Percentiles rank a stretch among this genome's conserved stretches.
Conservation (phyloP, 2,329 filamentous ascomycete genomes). For the Scytalidium sp. region DNA sequence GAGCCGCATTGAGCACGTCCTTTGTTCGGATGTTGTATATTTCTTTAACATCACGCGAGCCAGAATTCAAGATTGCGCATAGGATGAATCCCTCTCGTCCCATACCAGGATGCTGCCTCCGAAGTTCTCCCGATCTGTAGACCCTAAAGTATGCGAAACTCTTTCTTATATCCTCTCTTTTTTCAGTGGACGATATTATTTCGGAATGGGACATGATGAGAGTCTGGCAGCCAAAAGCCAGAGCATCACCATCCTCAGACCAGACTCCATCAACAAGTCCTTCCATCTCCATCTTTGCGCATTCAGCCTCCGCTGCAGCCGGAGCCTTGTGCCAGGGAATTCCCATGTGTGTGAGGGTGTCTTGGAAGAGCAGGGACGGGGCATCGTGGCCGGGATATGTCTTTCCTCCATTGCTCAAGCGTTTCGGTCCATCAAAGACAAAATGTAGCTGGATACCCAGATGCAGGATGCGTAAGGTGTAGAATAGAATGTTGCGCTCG, state of each 20-base stretch:
- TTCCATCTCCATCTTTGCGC: constrained; percentile 73
- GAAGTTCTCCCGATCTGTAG: constrained; percentile 1
- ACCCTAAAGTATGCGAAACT: constrained; percentile 4
- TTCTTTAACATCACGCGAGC: constrained; percentile 1
- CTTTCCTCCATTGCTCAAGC: constrained; percentile 3
- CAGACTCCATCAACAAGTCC: constrained; percentile 86
- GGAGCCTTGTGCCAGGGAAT: constrained; percentile 82
- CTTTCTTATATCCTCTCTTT: constrained; percentile 3
- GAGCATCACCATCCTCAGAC: constrained; percentile 90
- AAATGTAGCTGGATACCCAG: constrained; percentile 10
- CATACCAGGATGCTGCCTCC: constrained; percentile 5
- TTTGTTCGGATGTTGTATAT: background rate
- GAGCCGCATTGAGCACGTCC: constrained; percentile 6
- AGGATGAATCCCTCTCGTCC: constrained; percentile 9
- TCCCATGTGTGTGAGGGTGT: constrained; percentile 46
- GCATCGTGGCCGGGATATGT: constrained; percentile 7
- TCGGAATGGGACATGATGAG: constrained; percentile 29
- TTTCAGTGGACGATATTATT: background rate
- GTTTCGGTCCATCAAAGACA: constrained; percentile 9
- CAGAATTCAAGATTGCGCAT: constrained; percentile 6
- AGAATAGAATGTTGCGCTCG: constrained; percentile 6
- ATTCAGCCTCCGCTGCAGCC: constrained; percentile 92
- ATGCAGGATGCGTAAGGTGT: constrained; percentile 3
- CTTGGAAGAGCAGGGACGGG: constrained; percentile 4
- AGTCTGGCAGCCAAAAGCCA: constrained; percentile 74